phyloP scores from a whole-genome alignment of 805 yeast species.

The Spathaspora girioi region DNA sequence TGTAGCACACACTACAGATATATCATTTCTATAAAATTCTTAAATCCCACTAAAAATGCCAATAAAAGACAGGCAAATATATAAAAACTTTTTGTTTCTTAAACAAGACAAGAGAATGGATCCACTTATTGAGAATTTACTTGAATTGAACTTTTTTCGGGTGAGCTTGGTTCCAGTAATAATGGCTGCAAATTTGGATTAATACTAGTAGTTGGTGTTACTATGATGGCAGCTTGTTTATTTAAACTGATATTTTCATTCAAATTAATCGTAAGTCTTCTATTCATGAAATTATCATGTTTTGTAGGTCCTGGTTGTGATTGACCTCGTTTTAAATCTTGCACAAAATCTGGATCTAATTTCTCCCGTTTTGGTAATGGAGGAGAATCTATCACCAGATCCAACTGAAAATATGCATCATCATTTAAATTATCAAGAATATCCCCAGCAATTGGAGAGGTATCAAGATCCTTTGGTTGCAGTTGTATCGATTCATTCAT shows the following conservation, averaged over 20 bases:
- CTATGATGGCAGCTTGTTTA: neutral
- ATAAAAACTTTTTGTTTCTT: neutral
- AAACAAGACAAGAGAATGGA: neutral
- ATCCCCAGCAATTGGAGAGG: conserved; percentile 10
- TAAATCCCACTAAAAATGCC: neutral
- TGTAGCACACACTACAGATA: neutral
- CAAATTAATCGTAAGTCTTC: neutral
- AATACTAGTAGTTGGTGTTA: neutral
- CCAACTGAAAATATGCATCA: conserved; percentile 25
- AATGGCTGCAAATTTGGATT: neutral
- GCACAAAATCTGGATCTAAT: neutral
- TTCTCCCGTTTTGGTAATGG: neutral
- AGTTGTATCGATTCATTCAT: conserved; percentile 3
- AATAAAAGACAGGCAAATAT: neutral
- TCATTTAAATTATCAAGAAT: conserved; percentile 21
- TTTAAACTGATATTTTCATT: neutral
- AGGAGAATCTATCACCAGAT: conserved; percentile 30
- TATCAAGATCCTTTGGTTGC: neutral
- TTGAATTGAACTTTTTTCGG: neutral
- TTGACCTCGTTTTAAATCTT: neutral
- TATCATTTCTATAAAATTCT: neutral
- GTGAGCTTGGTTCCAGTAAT: neutral
- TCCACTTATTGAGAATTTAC: neutral
- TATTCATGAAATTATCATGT: neutral
- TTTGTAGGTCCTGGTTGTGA: neutral